A percentile compares a stretch with the other conserved stretches of the same genome.
Conservation (phyloP, 148 eudicot genomes). For the Simmondsia chinensis region DNA sequence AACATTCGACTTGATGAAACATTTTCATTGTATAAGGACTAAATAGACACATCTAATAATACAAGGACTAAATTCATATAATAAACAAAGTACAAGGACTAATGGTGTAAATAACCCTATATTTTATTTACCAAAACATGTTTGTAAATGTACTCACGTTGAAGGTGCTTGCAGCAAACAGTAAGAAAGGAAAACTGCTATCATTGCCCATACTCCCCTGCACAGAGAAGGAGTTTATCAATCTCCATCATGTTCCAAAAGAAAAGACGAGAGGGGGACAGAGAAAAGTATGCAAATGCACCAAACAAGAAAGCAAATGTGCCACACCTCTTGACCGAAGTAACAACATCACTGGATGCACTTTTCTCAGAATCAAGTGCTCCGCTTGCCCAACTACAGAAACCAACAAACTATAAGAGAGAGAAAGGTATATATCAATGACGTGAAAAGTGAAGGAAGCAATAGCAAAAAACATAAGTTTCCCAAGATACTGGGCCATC, state of each 20-base stretch:
- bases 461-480: background rate
- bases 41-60: no score
- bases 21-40: no score
- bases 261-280: background rate
- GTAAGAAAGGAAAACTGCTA: slow-evolving; percentile 90
- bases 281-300: background rate
- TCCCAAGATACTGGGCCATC: background rate
- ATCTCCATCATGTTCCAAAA: background rate
- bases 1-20: no score
- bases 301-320: no score
- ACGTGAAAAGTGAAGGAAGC: slow-evolving; percentile 2
- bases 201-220: slow-evolving; percentile 99
- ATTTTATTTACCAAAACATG: no score
- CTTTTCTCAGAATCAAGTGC: slow-evolving; percentile 85
- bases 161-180: slow-evolving; percentile 97
- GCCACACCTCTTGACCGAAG: slow-evolving; percentile 95
- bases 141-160: slow-evolving; percentile 59
- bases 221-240: slow-evolving; percentile 7
- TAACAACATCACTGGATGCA: slow-evolving; percentile 47
- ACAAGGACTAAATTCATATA: no score
- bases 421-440: background rate
- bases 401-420: slow-evolving; percentile 1
- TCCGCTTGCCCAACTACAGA: slow-evolving; percentile 86
- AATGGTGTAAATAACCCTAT: background rate
- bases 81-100: no score